Evolutionary conservation across 208 protist species (phyloP), one percentile per base, ranked within the genome.

Genomic region (Leishmania amazonensis): DNA sequence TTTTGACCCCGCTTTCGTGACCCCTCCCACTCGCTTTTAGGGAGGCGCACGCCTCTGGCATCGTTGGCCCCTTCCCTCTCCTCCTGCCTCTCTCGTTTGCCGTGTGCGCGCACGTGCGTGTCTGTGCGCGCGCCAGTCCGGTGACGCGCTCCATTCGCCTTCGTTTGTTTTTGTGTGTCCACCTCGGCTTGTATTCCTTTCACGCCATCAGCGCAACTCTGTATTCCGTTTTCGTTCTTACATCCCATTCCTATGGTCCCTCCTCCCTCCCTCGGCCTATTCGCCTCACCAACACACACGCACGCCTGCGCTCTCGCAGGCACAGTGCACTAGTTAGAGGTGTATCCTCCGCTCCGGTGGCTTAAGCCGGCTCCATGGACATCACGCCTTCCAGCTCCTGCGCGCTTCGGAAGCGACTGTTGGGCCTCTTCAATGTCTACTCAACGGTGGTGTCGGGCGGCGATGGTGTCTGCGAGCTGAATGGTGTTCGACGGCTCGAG

Each of bases 321-420:
- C 31, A 40, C 31, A 68, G 62, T 68, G 62, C 15, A 68, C 31
- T 40, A 15, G 31, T 24, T 11, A 68, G 62, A 68, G 17, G 62
- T 40, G 62, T 21, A 19, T 68, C 62, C 62, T 68, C 62, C 28
- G 31, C 19, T 35, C 9, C 31, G 31, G 62, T 13, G 62, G 28
- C 62, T 4, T 68, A 9, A 68, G 62, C 31, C 11, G 31, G 11
- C 31, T 54, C 21, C 2, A 85, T 85, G 81, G 72, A 81, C 57
- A 78, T 77, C 45, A 58, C 81, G 0, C 75, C 81, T 24, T 81
- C 76, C 54, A 81, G 81, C 71, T 85, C 81, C n/a, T 73, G 70
- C 15, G 81, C 81, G 17, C 71, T 85, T 35, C 76, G 81, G 60
- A 54, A 78, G 72, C 81, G 81, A 0, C 71, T 85, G 28, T 74